Conservation (phyloP, 2,329 filamentous ascomycete species). For the Fusarium clavum region DNA sequence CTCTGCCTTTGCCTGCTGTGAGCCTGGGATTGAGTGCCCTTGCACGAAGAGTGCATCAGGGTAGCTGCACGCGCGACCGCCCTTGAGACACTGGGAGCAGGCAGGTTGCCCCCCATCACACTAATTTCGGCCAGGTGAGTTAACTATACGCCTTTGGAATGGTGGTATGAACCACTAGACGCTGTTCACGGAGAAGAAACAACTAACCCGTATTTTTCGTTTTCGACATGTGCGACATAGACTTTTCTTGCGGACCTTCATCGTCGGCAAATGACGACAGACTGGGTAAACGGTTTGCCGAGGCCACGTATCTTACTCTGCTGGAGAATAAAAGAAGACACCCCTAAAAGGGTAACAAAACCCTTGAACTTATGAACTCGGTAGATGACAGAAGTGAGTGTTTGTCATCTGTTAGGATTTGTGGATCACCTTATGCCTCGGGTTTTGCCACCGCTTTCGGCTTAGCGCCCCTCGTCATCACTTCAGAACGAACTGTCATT, state of each 20-base stretch:
- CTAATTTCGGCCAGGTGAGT: neutral
- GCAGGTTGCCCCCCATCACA: neutral
- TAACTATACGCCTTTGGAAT: fast-evolving
- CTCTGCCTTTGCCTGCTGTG: neutral
- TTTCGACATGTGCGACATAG: neutral
- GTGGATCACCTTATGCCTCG: neutral
- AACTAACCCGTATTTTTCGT: neutral
- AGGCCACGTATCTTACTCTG: neutral
- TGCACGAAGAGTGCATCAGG: neutral
- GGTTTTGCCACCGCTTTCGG: neutral
- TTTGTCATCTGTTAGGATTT: neutral
- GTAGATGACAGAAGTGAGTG: neutral
- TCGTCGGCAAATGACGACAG: neutral
- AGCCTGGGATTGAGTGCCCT: neutral
- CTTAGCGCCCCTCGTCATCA: neutral
- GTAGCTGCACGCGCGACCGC: neutral
- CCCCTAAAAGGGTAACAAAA: neutral
- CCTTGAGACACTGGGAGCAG: neutral
- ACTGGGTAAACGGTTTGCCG: fast-evolving
- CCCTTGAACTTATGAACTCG: neutral
- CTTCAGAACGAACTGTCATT: neutral
- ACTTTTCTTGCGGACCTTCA: neutral
- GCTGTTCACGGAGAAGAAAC: neutral
- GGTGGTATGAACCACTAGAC: neutral
- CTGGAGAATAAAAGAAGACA: neutral